Evolutionary conservation across 352 stramenopile species (phyloP).

Genomic region (Aphanomyces euteiches): DNA sequence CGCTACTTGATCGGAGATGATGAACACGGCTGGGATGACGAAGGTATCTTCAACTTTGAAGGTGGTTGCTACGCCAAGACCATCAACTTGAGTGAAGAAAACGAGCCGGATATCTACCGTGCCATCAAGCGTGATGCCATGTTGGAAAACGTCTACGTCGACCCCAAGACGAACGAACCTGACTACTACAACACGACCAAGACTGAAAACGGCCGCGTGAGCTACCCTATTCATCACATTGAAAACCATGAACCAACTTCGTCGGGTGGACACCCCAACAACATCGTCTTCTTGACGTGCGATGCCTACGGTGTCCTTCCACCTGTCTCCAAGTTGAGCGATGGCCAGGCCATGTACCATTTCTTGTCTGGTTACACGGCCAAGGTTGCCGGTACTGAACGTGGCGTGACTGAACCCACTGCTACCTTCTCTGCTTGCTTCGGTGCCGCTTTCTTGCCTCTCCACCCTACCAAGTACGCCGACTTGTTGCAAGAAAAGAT

Average conservation of each 20-base stretch:
- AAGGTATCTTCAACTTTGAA: constrained; percentile 99
- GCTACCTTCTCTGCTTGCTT: constrained; percentile 98
- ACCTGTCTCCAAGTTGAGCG: constrained; percentile 92
- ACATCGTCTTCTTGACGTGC: constrained; percentile 97
- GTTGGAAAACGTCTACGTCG: constrained; percentile 95
- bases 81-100: constrained; percentile 94
- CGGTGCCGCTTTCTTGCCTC: constrained; percentile 95
- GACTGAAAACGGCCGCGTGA: constrained; percentile 97
- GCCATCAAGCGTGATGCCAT: constrained; percentile 96
- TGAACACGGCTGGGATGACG: constrained; percentile 97
- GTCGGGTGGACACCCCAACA: constrained; percentile 92
- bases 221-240: constrained; percentile 99
- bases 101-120: constrained; percentile 97
- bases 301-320: constrained; percentile 98
- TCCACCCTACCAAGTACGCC: constrained; percentile 96
- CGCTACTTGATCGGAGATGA: constrained; percentile 76
- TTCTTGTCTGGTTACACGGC: constrained; percentile 98
- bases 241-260: constrained; percentile 86
- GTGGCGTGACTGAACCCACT: constrained; percentile 93
- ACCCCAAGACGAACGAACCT: constrained; percentile 60
- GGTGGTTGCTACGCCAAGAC: constrained; percentile 99
- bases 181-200: constrained; percentile 96
- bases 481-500: constrained; percentile 97
- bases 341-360: constrained; percentile 97
- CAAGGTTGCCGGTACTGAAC: constrained; percentile 98